These are phyloP conservation scores for Ceratobasidium sp. DNA, from an alignment of 1,284 basidiomycete species.

Conservation along the genomic window DNA sequence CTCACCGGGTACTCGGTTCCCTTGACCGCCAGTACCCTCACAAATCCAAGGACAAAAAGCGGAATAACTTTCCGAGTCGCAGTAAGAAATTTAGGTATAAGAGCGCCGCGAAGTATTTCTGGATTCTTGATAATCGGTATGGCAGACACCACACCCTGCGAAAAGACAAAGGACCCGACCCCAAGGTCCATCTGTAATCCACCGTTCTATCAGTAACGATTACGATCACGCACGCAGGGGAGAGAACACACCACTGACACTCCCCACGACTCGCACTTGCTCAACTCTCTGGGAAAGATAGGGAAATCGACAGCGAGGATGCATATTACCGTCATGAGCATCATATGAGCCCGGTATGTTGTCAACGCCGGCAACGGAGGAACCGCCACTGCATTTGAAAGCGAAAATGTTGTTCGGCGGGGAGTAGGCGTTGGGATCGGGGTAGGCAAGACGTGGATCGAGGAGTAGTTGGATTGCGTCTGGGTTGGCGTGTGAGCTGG, in stretches of 20 bases:
- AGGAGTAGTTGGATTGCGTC: conserved; percentile 40
- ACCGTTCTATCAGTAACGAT: conserved; percentile 40
- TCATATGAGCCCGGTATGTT: conserved; percentile 93
- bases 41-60: conserved; percentile 76
- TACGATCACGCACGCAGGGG: neutral
- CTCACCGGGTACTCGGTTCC: conserved; percentile 91
- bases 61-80: conserved; percentile 72
- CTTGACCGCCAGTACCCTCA: conserved; percentile 89
- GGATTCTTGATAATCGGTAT: conserved; percentile 76
- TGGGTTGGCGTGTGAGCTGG: conserved; percentile 56
- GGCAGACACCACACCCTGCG: conserved; percentile 89
- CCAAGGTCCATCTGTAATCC: conserved; percentile 91
- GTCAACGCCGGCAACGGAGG: conserved; percentile 76
- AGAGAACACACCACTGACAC: conserved; percentile 79
- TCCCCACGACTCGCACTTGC: conserved; percentile 95
- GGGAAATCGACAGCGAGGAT: conserved; percentile 98
- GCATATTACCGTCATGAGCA: conserved; percentile 89
- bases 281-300: conserved; percentile 87
- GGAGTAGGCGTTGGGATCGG: conserved; percentile 48
- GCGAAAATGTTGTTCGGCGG: conserved; percentile 28
- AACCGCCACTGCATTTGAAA: conserved; percentile 29
- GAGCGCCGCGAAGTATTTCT: conserved; percentile 60
- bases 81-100: conserved; percentile 64
- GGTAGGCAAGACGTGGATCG: conserved; percentile 32
- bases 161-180: conserved; percentile 96